A percentile compares a stretch with the other conserved stretches of the same genome.
phyloP scores from a whole-genome alignment of 805 yeast species.

The Barnettozyma sucrosica region DNA sequence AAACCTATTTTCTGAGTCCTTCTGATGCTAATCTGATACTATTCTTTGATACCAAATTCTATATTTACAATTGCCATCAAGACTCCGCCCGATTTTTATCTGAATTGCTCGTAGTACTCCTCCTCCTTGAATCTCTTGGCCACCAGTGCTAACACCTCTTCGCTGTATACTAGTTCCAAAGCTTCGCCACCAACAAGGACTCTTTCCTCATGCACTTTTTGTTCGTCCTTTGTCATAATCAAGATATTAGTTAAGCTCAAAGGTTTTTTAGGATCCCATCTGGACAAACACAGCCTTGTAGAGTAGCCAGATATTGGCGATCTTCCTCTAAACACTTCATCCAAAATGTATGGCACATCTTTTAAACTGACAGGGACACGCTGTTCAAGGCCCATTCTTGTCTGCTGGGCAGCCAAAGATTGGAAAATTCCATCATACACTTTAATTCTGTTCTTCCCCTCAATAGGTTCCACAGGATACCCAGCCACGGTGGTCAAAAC shows the following conservation, averaged over 20 bases:
- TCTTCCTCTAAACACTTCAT: constrained; percentile 90
- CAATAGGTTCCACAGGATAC: constrained; percentile 86
- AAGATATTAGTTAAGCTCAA: constrained; percentile 74
- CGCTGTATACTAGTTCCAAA: constrained; percentile 57
- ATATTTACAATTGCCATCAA: neutral
- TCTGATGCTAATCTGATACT: neutral
- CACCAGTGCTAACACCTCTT: constrained; percentile 51
- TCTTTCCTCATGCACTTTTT: constrained; percentile 66
- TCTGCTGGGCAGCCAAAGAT: constrained; percentile 80
- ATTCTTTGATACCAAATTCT: neutral
- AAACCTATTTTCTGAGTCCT: neutral
- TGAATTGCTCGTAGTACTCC: constrained; percentile 57
- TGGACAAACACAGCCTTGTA: constrained; percentile 70
- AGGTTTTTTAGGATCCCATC: constrained; percentile 74
- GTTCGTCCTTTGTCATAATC: constrained; percentile 85
- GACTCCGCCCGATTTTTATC: constrained; percentile 17
- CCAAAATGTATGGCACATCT: constrained; percentile 79
- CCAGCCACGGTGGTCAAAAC: constrained; percentile 75
- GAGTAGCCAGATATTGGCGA: constrained; percentile 81
- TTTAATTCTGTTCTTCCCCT: constrained; percentile 83
- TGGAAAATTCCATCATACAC: constrained; percentile 79
- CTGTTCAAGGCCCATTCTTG: constrained; percentile 70
- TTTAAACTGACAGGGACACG: constrained; percentile 64
- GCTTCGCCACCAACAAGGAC: constrained; percentile 65
- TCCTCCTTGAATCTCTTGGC: constrained; percentile 70